Evolutionary conservation across 1,284 basidiomycete genomes (phyloP), one percentile per base, ranked within the genome.

Genomic region (Cutaneotrichosporon sp.): DNA sequence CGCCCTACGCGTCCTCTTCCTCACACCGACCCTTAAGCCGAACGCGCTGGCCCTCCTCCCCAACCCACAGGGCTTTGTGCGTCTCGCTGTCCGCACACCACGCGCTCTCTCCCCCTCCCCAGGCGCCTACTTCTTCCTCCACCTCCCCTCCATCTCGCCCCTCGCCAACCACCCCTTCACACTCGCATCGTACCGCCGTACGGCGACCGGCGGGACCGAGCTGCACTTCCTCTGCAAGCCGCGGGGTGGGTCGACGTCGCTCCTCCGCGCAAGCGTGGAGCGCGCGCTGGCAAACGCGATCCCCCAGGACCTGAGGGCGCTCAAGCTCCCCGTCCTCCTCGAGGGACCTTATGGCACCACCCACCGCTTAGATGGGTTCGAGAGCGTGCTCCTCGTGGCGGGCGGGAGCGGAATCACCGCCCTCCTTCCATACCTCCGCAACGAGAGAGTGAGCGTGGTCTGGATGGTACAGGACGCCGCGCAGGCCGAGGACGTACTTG

Each of bases 151-250:
- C 11, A 42, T 66, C n/a, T 68, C 64, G 5, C 67, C 67, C 1
- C 72, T 69, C 68, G 68, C 73, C 56, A 72, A 71, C 46, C 72
- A 73, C 58, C 69, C 70, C 4, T 73, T 73, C 64, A 70, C 70
- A 1, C 59, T 75, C 4, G 70, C 71, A 4, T 55, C 55, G 13
- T 67, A 67, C 63, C 53, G 65, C 22, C 38, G 42, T 25, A 24
- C 53, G 6, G 14, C 55, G 8, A 49, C 33, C 7, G 55, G 54
- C 2, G 38, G 45, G 1, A 67, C 62, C 1, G 55, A 53, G 16
- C 64, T 73, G 14, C 62, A 69, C 54, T 73, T 73, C 50, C 61
- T 71, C 16, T 62, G 71, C 46, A 65, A 63, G 14, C 66, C 70
- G 4, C 65, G 62, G 6, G 53, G 29, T 3, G 72, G 70, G n/a